Evolutionary conservation across 768 basidiomycete species (phyloP), one percentile per base, ranked within the genome.

Genomic region (Pisolithus tinctorius): DNA sequence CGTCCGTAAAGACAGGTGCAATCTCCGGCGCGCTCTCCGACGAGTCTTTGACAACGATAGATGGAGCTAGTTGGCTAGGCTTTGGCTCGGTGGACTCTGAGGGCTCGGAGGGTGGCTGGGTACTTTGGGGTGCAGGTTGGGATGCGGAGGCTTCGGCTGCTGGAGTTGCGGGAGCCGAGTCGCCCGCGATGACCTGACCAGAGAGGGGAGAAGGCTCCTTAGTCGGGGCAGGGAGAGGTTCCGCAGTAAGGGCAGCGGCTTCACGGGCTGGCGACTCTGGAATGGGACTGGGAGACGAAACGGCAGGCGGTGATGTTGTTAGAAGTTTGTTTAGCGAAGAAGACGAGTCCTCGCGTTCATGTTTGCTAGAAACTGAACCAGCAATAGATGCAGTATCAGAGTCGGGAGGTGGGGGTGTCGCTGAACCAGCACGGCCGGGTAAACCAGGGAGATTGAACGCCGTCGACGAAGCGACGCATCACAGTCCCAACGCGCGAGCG

Each of bases 211-310:
- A 78, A 27, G 71, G 71, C 0, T 66, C 74, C 36, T 65, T 65
- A 23, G 59, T 55, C 11, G 52, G 50, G 11, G 58, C 50, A 20
- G 60, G 56, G n/a, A 51, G 52, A 8, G 60, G 57, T 30, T 68
- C 70, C 8, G 68, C 60, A 14, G 66, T 64, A 29, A 69, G 54
- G 3, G 70, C 75, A 13, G 73, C 78, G 8, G 72, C 75, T 58
- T 83, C 82, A 26, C 82, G 75, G 7, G 74, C 75, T 29, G 85
- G 84, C 2, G 83, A 86, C 61, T 88, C 86, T 1, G 79, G 72
- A 52, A 88, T 86, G 3, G 86, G 84, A 54, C 81, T 83, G 9
- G 83, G 82, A 11, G 70, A 61, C 27, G 57, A 59, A 26, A 60
- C 43, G 11, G 59, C 51, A 39, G 62, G 64, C 34, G 64, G 63